Percentiles rank a stretch among this genome's conserved stretches.
phyloP scores from a whole-genome alignment of 257 asterid species.

The Orobanche coerulescens region DNA sequence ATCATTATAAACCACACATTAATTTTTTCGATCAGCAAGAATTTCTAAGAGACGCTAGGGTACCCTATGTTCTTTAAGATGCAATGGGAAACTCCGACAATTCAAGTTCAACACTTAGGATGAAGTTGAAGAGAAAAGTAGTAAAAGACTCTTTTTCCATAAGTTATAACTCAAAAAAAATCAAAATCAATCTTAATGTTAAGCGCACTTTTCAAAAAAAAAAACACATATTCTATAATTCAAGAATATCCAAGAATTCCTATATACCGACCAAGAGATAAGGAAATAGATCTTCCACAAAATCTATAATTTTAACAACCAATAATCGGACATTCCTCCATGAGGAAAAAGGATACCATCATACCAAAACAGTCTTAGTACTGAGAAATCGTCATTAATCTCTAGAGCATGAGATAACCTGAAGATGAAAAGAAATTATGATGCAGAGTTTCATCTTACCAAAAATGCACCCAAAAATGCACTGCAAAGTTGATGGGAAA shows the following conservation, averaged over 20 bases:
- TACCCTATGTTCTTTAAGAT: slow-evolving; percentile 9
- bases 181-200: slow-evolving; percentile 5
- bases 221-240: background rate
- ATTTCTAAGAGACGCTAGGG: background rate
- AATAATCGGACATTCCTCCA: slow-evolving; percentile 10
- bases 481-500: slow-evolving; percentile 89
- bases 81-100: slow-evolving; percentile 5
- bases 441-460: slow-evolving; percentile 46
- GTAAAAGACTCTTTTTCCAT: background rate
- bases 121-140: background rate
- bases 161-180: slow-evolving; percentile 4
- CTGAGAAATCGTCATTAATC: background rate
- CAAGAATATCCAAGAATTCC: background rate
- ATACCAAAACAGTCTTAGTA: slow-evolving; percentile 9
- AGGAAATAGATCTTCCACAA: background rate
- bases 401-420: no score
- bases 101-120: background rate
- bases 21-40: slow-evolving; percentile 13
- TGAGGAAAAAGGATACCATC: background rate
- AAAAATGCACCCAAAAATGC: slow-evolving; percentile 86
- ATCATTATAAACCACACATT: background rate
- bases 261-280: background rate
- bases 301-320: slow-evolving; percentile 8
- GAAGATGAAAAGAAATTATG: no score
- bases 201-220: background rate